phyloP scores from a whole-genome alignment of 495 filamentous ascomycete species.

The Aspergillus avenaceus region DNA sequence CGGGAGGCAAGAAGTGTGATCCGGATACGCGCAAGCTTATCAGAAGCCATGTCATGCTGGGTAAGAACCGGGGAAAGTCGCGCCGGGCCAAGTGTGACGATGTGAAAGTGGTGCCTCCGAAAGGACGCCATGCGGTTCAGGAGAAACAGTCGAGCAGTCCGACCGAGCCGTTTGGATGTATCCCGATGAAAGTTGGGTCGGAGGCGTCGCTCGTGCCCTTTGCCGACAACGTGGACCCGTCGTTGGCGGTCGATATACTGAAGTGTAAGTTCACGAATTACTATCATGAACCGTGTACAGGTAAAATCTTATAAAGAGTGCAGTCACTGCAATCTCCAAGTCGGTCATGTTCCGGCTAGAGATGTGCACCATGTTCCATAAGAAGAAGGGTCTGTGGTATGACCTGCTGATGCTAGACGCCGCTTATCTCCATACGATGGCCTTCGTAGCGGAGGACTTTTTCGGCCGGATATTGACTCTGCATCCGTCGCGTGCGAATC shows the following conservation, averaged over 20 bases:
- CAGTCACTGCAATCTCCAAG: constrained; percentile 8
- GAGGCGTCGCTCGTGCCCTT: not conserved
- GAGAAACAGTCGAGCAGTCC: no score
- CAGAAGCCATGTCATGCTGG: constrained; percentile 47
- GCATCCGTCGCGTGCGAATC: not conserved
- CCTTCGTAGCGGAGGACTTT: constrained; percentile 30
- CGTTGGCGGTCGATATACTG: not conserved
- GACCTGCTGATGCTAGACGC: constrained; percentile 28
- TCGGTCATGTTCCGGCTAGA: constrained; percentile 33
- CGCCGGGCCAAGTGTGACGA: not conserved
- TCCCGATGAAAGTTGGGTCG: not conserved
- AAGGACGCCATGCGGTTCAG: not conserved
- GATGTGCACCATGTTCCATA: constrained; percentile 31
- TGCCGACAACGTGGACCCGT: not conserved
- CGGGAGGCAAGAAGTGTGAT: constrained; percentile 16
- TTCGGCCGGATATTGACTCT: constrained; percentile 9
- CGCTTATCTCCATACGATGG: constrained; percentile 35
- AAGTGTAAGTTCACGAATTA: not conserved
- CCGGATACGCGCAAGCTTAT: constrained; percentile 34
- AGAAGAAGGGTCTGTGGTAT: constrained; percentile 23
- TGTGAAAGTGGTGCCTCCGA: not conserved
- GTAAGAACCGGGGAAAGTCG: constrained; percentile 35
- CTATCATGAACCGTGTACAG: not conserved
- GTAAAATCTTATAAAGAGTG: not conserved
- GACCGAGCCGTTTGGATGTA: not conserved